Base-by-base conservation (phyloP, 192 early-diverging fungal genomes). In the Gamsiella multidivaricata region DNA sequence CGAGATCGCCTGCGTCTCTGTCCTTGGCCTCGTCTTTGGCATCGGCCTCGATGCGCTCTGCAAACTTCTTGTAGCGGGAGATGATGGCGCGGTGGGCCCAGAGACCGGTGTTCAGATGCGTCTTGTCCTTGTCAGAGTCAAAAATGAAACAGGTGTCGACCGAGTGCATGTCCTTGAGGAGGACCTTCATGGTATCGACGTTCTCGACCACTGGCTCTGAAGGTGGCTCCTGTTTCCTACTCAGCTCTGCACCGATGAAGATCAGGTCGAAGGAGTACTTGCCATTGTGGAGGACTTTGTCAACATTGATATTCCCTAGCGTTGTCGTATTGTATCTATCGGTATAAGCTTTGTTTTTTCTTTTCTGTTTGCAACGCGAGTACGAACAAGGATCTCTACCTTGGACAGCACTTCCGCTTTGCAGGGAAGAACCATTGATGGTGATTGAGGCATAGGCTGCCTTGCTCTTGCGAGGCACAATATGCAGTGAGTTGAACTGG, bases 141-240 rank as follows among this genome's bases (percentile, higher is more conserved):
- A 67, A 58, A 3, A 36, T n/a, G 34, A 67, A 58, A 45, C 65
- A 67, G 1, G 31, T 5, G 29, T 67, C 65, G 17, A 69, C 57
- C 10, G 67, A 69, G 17, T 69, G 46, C 3, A 37, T 31, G 17
- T 69, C 56, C 2, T 15, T 26, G 33, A 69, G 56, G 14, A 69
- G 49, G 0, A 29, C 22, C 29, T 18, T 10, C 56, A 69, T 69
- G 37, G 31, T 28, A 0, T 59, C 37, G 3, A 2, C 4, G 15
- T 18, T 46, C 17, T 46, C n/a, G 12, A 3, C 29, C 15, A 32
- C 52, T 31, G 52, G 29, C 45, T 12, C 17, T 18, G 9, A 46
- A 18, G 15, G 5, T n/a, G n/a, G 45, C 45, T 6, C 45, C 33
- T 5, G 29, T 32, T 23, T 5, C 2, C 22, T 15, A 41, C 7